Evolutionary conservation across 164 flowering plant genomes (phyloP), one percentile per base, ranked within the genome.

Genomic region (Echeveria elegans): DNA sequence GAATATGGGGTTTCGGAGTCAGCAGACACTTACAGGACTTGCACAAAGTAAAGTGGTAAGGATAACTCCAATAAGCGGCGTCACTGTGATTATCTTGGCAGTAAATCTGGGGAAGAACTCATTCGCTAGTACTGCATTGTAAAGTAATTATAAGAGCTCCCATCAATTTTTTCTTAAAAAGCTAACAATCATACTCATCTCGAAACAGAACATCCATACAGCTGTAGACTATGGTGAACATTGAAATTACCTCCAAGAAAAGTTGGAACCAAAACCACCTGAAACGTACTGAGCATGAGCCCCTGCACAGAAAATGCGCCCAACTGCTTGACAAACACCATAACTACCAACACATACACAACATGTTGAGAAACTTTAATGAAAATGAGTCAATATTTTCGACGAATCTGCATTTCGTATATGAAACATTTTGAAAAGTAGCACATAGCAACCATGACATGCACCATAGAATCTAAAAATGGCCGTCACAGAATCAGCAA

Each of bases 21-120:
- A 19, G 58, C 26, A 21, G 41, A 32, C 67, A 80, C 98, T 94
- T 82, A 94, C 99, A 24, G 97, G 99, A 74, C 99, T 94, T 6
- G 99, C 96, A 80, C 97, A 94, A 34, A 94, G 96, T 41, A 94
- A 77, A 65, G 96, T 89, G 32, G 97, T 95, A 69, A 95, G 85
- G 64, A 95, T 80, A 73, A 95, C 97, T 67, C 99, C 99, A 67
- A 89, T 87, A 67, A 95, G 77, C 48, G 97, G 99, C 2, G 96
- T 95, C 50, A 95, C 78, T 28, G 94, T 78, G 71, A 86, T 70
- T 56, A 94, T 86, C 64, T 85, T 83, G 41, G 88, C 67, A 23
- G 99, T 91, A 75, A 95, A 87, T 70, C 86, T 88, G 74, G 96
- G 97, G 68, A 91, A 91, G 77, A 83, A 89, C 72, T 95, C 96